Conservation (phyloP, 805 yeast genomes). For the Candida easanensis region DNA sequence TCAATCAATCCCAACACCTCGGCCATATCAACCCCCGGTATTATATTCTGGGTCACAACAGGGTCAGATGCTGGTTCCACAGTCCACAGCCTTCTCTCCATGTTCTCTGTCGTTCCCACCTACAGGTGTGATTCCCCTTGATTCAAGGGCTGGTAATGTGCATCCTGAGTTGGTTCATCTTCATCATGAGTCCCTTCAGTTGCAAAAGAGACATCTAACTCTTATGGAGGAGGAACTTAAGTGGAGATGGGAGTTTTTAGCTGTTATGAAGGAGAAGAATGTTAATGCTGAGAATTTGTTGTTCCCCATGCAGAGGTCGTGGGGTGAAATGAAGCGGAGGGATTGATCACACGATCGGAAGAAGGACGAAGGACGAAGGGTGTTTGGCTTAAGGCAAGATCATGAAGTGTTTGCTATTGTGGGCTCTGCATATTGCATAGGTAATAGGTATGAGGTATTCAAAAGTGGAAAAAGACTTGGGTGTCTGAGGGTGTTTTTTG, state of each 20-base stretch:
- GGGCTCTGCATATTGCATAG: too few species aligned
- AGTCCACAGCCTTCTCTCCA: background rate
- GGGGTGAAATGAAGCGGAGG: too few species aligned
- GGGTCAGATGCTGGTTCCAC: background rate
- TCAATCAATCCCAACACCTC: background rate
- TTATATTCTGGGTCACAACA: background rate
- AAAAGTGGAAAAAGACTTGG: too few species aligned
- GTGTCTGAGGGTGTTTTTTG: too few species aligned
- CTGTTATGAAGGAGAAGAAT: background rate
- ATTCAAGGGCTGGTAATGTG: background rate
- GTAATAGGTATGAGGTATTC: too few species aligned
- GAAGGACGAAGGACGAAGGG: too few species aligned
- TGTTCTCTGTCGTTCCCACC: background rate
- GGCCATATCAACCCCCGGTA: background rate
- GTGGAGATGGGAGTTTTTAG: conserved; percentile 10
- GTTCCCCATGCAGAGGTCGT: too few species aligned
- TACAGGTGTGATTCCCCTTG: background rate
- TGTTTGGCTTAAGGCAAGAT: too few species aligned
- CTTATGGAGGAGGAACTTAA: conserved; percentile 12
- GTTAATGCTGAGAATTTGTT: too few species aligned
- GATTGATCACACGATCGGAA: too few species aligned
- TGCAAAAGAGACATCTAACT: conserved; percentile 6
- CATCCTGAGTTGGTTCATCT: background rate
- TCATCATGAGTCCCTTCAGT: conserved; percentile 2
- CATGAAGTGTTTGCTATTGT: too few species aligned